Conservation (phyloP, 225 moss, liverwort and hornwort genomes). For the Sphagnum tenellum region DNA sequence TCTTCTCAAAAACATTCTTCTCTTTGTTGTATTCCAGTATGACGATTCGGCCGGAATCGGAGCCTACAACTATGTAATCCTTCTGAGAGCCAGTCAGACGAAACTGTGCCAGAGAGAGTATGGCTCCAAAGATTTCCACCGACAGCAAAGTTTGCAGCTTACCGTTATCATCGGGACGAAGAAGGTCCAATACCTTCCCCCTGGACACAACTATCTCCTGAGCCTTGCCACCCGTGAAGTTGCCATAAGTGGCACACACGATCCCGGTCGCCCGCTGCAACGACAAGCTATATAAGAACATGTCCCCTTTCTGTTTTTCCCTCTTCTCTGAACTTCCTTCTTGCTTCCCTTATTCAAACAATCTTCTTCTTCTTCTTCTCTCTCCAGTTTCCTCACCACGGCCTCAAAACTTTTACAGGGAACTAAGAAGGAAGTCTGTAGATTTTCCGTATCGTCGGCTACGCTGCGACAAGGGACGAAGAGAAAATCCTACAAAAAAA, state of each 20-base stretch:
- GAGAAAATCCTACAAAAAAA: too few relatives aligned
- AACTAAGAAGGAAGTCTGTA: too few relatives aligned
- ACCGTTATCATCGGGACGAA: constrained; percentile 89
- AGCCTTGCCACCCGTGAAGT: constrained; percentile 89
- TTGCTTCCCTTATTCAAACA: too few relatives aligned
- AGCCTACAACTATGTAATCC: constrained; percentile 93
- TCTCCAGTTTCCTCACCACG: too few relatives aligned
- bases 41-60: constrained; percentile 90
- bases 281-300: constrained; percentile 93
- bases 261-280: constrained; percentile 96
- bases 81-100: constrained; percentile 95
- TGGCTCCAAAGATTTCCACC: constrained; percentile 92
- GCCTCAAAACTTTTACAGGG: too few relatives aligned
- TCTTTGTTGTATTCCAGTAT: constrained; percentile 97
- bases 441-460: too few relatives aligned
- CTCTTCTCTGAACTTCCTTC: too few relatives aligned
- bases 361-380: too few relatives aligned
- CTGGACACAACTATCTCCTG: constrained; percentile 95
- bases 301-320: constrained; percentile 15
- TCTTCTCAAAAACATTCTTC: constrained; percentile 85
- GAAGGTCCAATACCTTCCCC: constrained; percentile 83
- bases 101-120: constrained; percentile 82
- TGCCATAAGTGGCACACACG: constrained; percentile 94
- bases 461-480: too few relatives aligned
- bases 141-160: constrained; percentile 91